A percentile compares a stretch with the other conserved stretches of the same genome.
Conservation (phyloP, 2,329 filamentous ascomycete genomes). For the Eurotiales sp. region DNA sequence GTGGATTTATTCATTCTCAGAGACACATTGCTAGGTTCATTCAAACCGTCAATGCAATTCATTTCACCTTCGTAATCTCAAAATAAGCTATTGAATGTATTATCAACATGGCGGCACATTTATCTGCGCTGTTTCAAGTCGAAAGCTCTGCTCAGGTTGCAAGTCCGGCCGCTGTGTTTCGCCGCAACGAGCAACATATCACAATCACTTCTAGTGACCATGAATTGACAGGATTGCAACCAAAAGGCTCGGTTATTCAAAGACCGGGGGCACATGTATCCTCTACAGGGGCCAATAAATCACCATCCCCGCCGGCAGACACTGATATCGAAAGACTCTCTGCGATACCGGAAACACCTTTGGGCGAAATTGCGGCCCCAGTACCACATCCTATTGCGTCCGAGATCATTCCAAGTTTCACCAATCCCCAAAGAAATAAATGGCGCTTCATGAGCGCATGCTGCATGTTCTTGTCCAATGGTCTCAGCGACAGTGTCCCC, state of each 20-base stretch:
- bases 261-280: slow-evolving; percentile 4
- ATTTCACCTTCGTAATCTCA: too few species aligned
- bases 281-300: background rate
- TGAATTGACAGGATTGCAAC: slow-evolving; percentile 21
- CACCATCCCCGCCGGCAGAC: slow-evolving; percentile 23
- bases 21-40: too few species aligned
- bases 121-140: slow-evolving; percentile 42
- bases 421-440: slow-evolving; percentile 57
- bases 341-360: slow-evolving; percentile 18
- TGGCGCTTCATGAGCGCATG: slow-evolving; percentile 64
- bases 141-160: slow-evolving; percentile 33
- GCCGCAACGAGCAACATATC: slow-evolving; percentile 24
- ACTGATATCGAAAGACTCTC: slow-evolving; percentile 19
- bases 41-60: too few species aligned
- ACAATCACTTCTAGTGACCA: slow-evolving; percentile 20
- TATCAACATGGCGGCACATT: slow-evolving; percentile 15
- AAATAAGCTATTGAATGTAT: background rate
- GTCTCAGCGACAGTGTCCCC: slow-evolving; percentile 69
- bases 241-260: slow-evolving; percentile 10
- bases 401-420: slow-evolving; percentile 24
- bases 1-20: too few species aligned
- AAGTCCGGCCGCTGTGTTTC: slow-evolving; percentile 36
- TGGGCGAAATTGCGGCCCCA: background rate
- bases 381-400: slow-evolving; percentile 1
- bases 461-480: slow-evolving; percentile 64